Evolutionary conservation across 2,329 filamentous ascomycete species (phyloP), one percentile per base, ranked within the genome.

Genomic region (Podosphaera fusca): DNA sequence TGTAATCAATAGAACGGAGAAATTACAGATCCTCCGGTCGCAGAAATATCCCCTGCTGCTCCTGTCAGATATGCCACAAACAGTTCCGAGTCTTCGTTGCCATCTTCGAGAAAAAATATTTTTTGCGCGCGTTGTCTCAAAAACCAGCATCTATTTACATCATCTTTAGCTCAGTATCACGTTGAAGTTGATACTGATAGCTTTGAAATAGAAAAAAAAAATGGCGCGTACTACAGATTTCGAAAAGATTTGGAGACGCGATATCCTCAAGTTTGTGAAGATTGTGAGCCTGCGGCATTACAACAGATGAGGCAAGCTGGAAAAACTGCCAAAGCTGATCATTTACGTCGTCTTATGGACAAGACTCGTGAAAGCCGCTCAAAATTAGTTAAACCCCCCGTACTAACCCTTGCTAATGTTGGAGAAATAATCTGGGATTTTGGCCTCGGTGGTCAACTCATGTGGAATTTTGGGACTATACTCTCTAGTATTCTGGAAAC

Each of bases 261-360:
- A 55, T 96, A 95, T 66, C 92, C 92, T 0, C 87, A 92, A 66
- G 83, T 95, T 58, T 98, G 92, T 71, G 77, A 77, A 60, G 74
- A 79, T 51, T 98, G 92, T 69, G 84, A 85, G 61, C 84, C 82
- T 4, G 79, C 74, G 59, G 89, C 90, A 30, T 78, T 83, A 60
- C 72, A 76, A 40, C 77, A 81, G 59, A 80, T 95, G 56, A 75
- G 78, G 30, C 74, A 80, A 62, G 81, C 86, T 0, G 82, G 79
- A 7, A 94, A 94, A 66, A 84, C 81, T 36, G 88, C 88, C 34
- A 64, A 67, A 58, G 55, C 64, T 33, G 66, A 68, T 60, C 60
- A 63, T 58, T 60, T 67, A 36, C 57, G 65, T 38, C 57, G 62
- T 53, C 42, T 87, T 73, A 80, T 94, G 71, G 81, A 87, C 51